Base-by-base conservation (phyloP, 1,139 yeast genomes). In the Yamadazyma mexicana region DNA sequence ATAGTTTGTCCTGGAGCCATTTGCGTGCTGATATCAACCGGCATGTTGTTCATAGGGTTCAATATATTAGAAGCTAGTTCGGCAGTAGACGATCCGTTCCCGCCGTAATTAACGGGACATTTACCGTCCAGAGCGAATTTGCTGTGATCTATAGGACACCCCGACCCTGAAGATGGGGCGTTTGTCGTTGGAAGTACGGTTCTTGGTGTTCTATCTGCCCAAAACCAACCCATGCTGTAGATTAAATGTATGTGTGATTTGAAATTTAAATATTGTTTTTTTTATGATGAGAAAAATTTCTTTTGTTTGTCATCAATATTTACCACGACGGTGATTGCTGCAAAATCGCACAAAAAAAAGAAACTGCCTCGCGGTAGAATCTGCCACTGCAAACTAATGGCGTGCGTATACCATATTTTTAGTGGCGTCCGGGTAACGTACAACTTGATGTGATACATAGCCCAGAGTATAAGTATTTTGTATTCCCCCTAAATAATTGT, bases 11-110 rank as follows among this genome's bases (percentile, higher is more conserved):
- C 96, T 0, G 95, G 89, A 2, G 85, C 85, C 51, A 72, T 77
- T 38, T 76, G 77, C 1, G 81, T 69, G 2, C 94, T 76, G 14
- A 89, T 66, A 40, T 74, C 73, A 50, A 73, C 69, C 1, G 98
- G 98, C 95, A 92, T 91, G 60, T 87, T 87, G 61, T 92, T 92
- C 53, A 87, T 61, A 3, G 96, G 96, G 53, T 85, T 83, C 46
- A 83, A 67, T 1, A 71, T 58, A 15, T 34, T 28, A 4, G 45
- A 35, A 17, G 66, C 72, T n/a, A 41, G 48, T 15, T 58, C 66
- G 27, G 39, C 45, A 5, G n/a, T n/a, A n/a, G 46, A 40, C 5
- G 49, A 49, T 17, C 49, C 46, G 10, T 26, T 26, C 17, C 17
- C 26, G 5, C 38, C 40, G 20, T 37, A 34, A 18, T 40, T 43